Conservation (phyloP, 2,329 filamentous ascomycete genomes). For the Colletotrichum eleusines region DNA sequence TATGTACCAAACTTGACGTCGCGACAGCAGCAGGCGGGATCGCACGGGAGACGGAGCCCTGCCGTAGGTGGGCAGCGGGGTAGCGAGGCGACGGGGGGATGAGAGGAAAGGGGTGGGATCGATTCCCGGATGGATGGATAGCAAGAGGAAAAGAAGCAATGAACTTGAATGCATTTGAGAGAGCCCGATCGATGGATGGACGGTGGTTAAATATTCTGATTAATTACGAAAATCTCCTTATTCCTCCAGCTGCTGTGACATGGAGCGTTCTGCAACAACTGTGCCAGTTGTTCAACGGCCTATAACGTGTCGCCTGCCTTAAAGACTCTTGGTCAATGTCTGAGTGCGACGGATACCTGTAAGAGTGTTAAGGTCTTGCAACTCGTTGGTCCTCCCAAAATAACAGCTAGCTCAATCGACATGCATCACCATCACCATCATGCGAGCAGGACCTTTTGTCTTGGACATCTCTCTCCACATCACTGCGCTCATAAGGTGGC, state of each 20-base stretch:
- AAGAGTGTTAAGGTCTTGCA: neutral
- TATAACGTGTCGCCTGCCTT: neutral
- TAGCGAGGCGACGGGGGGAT: neutral
- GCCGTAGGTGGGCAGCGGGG: slow-evolving; percentile 1
- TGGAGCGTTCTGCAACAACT: neutral
- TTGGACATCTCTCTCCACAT: neutral
- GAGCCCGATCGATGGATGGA: slow-evolving; percentile 36
- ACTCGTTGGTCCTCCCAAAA: neutral
- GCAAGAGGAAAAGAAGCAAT: slow-evolving; percentile 43
- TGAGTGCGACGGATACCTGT: neutral
- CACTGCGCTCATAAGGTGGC: neutral
- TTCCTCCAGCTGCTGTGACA: slow-evolving; percentile 1
- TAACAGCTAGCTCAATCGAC: neutral
- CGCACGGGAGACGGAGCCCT: slow-evolving; percentile 15
- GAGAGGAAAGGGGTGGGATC: slow-evolving; percentile 12
- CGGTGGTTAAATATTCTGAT: slow-evolving; percentile 43
- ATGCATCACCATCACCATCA: neutral
- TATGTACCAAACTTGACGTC: slow-evolving; percentile 41
- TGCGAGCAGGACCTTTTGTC: neutral
- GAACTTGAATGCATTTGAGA: slow-evolving; percentile 43
- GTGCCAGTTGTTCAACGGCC: neutral
- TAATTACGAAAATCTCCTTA: slow-evolving; percentile 43
- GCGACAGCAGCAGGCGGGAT: slow-evolving; percentile 24
- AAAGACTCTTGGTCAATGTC: no score
- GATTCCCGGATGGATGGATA: slow-evolving; percentile 39